These are phyloP conservation scores for Solanum megistacrolobum DNA, from an alignment of 257 asterid genomes.

Conservation along the genomic window DNA sequence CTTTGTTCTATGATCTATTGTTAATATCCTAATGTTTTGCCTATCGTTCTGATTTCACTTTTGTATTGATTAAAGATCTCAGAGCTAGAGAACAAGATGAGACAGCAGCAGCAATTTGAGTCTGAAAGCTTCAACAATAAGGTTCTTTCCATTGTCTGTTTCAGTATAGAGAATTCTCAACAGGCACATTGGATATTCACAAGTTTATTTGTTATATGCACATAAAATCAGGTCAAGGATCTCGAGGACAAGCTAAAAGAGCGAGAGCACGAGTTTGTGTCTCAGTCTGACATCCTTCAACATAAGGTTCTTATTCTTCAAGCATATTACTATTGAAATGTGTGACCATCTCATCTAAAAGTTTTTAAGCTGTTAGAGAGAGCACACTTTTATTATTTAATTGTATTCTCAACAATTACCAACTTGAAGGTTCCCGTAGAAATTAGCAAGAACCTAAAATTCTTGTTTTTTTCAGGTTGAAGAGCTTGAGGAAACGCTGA, in stretches of 20 bases:
- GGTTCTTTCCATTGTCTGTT: conserved; percentile 21
- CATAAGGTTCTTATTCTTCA: conserved; percentile 38
- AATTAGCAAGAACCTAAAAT: neutral
- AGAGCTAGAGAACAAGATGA: conserved; percentile 70
- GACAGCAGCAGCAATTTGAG: conserved; percentile 42
- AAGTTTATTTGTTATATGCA: neutral
- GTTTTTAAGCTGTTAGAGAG: neutral
- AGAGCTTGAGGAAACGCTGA: conserved; percentile 49
- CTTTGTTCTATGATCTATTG: neutral
- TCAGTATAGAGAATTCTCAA: neutral
- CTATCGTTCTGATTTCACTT: neutral
- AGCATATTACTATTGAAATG: neutral
- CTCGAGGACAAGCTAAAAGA: conserved; percentile 66
- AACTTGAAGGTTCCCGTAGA: neutral
- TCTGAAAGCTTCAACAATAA: conserved; percentile 47
- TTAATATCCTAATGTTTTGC: neutral
- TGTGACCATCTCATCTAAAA: neutral
- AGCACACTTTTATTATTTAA: neutral
- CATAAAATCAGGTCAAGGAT: conserved; percentile 52
- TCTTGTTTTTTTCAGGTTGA: conserved; percentile 36
- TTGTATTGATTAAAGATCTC: conserved; percentile 36
- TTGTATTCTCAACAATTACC: neutral
- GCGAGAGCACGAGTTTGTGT: conserved; percentile 43
- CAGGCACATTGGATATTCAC: neutral
- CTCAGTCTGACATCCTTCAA: conserved; percentile 43